Base-by-base conservation (phyloP, 73 alveolate genomes). In the Breviolum minutum region DNA sequence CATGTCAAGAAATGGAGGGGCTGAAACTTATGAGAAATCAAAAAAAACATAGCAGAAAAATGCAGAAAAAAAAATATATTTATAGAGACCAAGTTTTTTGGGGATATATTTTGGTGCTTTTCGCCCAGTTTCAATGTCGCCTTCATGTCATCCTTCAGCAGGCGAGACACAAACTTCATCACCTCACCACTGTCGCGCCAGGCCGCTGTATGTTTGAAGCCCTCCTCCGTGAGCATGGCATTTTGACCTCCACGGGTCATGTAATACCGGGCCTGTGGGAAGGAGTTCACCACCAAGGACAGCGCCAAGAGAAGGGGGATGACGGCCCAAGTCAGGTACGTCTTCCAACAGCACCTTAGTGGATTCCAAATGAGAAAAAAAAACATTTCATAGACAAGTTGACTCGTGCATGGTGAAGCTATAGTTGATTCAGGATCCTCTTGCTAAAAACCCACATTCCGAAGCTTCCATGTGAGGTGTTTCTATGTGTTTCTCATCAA, bases 241-340 rank as follows among this genome's bases (percentile, higher is more conserved):
- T 92, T 92, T 54, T 12, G 89, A 8, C 98, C 98, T 13, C 98
- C 98, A 64, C 98, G 90, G 22, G 98, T 92, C 98, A 92, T 92
- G 81, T 74, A 74, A 24, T n/a, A 14, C 54, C 98, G 48, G 80
- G 86, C 91, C 81, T 61, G 22, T 12, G 98, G 89, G 81, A 92
- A 73, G 89, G 79, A 32, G 66, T 92, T 92, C 64, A 92, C 80
- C 63, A 73, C 8, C 24, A 92, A 68, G 77, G 98, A 92, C 69
- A 92, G 32, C 32, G 98, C 86, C 81, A 92, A 48, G 32, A 74
- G 68, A 40, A 32, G n/a, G 48, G 98, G 98, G 79, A 92, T 54
- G 98, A 92, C 73, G 80, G 98, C 98, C 98, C 98, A 92, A 80
- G 64, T 60, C 79, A 80, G 83, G 91, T 92, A 92, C 60, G 98